Conservation (phyloP, 257 asterid genomes). For the Solanum arcanum region DNA sequence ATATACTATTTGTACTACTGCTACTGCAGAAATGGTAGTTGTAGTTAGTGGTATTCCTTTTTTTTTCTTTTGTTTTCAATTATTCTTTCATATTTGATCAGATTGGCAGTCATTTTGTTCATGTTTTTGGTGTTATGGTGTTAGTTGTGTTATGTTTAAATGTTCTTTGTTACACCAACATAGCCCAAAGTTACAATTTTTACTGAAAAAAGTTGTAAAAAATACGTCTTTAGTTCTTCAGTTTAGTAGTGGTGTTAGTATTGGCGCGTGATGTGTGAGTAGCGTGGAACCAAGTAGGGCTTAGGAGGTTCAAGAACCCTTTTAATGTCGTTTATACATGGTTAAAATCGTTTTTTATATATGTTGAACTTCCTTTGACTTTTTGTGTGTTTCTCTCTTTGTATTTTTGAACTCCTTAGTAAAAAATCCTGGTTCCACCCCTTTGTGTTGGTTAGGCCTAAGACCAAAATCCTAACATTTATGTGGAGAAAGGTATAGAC, state of each 20-base stretch:
- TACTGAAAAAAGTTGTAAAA: background rate
- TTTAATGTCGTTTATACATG: no score
- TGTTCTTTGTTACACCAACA: background rate
- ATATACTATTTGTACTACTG: background rate
- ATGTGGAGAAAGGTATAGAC: no score
- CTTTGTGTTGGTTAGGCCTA: background rate
- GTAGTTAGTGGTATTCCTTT: background rate
- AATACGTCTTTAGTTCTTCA: no score
- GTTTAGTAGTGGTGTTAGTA: background rate
- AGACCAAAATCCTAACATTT: background rate
- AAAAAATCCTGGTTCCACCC: background rate
- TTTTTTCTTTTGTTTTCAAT: background rate
- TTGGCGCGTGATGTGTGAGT: background rate
- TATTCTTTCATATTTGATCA: slow-evolving; percentile 23
- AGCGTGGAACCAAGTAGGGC: background rate
- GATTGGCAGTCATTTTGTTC: slow-evolving; percentile 69
- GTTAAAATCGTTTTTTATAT: background rate
- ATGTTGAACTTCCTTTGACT: no score
- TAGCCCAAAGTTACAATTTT: background rate
- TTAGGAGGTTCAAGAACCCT: background rate
- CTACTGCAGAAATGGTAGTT: background rate
- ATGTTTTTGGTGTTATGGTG: background rate
- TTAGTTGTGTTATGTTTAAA: background rate
- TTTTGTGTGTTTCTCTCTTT: no score
- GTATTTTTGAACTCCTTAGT: no score